Evolutionary conservation across 306 rosid genomes (phyloP).

Genomic region (Herpetospermum pedunculosum): DNA sequence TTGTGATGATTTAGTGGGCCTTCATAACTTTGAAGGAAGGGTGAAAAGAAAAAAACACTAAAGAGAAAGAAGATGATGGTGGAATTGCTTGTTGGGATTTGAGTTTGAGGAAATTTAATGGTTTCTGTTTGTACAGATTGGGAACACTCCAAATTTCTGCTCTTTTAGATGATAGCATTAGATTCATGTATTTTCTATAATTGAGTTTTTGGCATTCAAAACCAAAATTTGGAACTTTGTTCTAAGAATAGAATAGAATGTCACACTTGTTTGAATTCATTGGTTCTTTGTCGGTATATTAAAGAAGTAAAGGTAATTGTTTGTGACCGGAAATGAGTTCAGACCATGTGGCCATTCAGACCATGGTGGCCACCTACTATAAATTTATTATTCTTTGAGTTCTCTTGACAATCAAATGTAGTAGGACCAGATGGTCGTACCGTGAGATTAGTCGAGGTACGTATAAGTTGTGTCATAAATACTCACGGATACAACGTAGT

Average conservation of each 20-base stretch:
- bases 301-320: background rate
- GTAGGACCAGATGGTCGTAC: too few relatives aligned
- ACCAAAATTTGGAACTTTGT: background rate
- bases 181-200: background rate
- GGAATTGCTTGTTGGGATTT: conserved; percentile 9
- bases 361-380: too few relatives aligned
- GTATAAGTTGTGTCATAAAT: too few relatives aligned
- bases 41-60: background rate
- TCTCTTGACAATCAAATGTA: too few relatives aligned
- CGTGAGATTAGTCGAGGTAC: too few relatives aligned
- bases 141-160: background rate
- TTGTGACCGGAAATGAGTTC: too few relatives aligned
- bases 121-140: conserved; percentile 6
- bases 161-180: background rate
- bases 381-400: too few relatives aligned
- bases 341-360: too few relatives aligned
- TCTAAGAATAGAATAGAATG: background rate
- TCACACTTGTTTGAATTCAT: background rate
- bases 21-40: conserved; percentile 16
- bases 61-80: background rate
- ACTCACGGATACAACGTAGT: too few relatives aligned
- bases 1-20: conserved; percentile 32
- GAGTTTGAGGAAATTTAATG: conserved; percentile 5
- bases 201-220: background rate
- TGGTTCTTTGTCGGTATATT: background rate